Evolutionary conservation across 495 filamentous ascomycete genomes (phyloP).

Genomic region (Lophiotrema nucula): DNA sequence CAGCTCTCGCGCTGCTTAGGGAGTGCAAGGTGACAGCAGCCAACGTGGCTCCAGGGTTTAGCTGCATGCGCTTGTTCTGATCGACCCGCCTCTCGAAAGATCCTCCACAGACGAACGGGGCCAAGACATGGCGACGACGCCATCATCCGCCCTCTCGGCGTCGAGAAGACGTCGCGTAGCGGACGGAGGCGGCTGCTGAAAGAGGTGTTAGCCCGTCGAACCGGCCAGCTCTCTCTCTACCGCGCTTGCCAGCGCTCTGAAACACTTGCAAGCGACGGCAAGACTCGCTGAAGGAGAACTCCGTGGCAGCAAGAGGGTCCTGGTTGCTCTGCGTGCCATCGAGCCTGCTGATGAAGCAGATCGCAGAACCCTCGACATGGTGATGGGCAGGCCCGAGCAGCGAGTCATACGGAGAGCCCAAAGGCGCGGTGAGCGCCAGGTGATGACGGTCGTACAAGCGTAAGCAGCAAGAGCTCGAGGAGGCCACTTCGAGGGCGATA

Average conservation of each 20-base stretch:
- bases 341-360: too few species aligned
- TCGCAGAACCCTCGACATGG: too few species aligned
- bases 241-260: conserved; percentile 24
- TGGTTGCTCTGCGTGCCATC: too few species aligned
- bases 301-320: too few species aligned
- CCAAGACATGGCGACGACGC: conserved; percentile 31
- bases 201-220: conserved; percentile 11
- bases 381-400: conserved; percentile 2
- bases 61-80: conserved; percentile 34
- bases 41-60: conserved; percentile 38
- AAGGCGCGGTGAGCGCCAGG: background rate
- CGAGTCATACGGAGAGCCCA: conserved; percentile 8
- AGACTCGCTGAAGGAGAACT: conserved; percentile 2
- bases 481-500: too few species aligned
- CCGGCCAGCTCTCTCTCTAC: conserved; percentile 7
- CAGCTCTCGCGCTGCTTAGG: conserved; percentile 1
- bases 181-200: conserved; percentile 22
- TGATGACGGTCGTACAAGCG: background rate
- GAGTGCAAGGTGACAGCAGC: conserved; percentile 21
- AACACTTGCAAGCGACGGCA: conserved; percentile 10
- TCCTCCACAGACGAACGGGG: conserved; percentile 28
- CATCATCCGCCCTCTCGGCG: conserved; percentile 30
- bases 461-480: too few species aligned
- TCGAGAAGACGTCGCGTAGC: conserved; percentile 17
- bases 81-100: conserved; percentile 33